Evolutionary conservation across 106 monocot species (phyloP).

Genomic region (Alisma plantagoaquatica): DNA sequence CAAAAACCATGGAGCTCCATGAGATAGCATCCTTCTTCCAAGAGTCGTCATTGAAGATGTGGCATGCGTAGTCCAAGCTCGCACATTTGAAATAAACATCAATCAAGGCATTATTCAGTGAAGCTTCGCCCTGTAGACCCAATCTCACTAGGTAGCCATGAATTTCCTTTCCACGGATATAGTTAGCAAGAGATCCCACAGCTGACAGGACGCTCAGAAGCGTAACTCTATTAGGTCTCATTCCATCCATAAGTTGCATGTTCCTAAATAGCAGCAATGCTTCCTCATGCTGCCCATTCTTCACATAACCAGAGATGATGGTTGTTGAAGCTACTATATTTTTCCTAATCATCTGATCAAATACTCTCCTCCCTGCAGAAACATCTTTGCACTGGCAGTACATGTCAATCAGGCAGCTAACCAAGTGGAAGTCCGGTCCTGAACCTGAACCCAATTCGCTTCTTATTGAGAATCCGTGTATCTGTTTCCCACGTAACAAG

Average conservation of each 20-base stretch:
- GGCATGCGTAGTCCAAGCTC: slow-evolving; percentile 33
- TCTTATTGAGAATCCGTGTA: slow-evolving; percentile 50
- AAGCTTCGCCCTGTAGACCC: slow-evolving; percentile 20
- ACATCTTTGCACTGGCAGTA: slow-evolving; percentile 27
- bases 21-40: slow-evolving; percentile 81
- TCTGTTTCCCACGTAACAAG: slow-evolving; percentile 25
- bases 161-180: slow-evolving; percentile 47
- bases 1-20: slow-evolving; percentile 68
- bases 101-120: slow-evolving; percentile 77
- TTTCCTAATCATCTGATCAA: slow-evolving; percentile 31
- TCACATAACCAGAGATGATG: slow-evolving; percentile 60
- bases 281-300: slow-evolving; percentile 41
- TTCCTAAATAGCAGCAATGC: slow-evolving; percentile 32
- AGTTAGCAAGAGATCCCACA: slow-evolving; percentile 36
- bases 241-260: slow-evolving; percentile 30
- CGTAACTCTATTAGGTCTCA: slow-evolving; percentile 44
- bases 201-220: slow-evolving; percentile 52
- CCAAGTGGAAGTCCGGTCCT: slow-evolving; percentile 42
- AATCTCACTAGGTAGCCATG: slow-evolving; percentile 41
- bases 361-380: slow-evolving; percentile 34
- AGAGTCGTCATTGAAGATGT: slow-evolving; percentile 41
- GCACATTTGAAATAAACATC: slow-evolving; percentile 69
- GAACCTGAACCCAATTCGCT: slow-evolving; percentile 24
- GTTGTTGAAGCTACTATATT: slow-evolving; percentile 67
- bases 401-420: slow-evolving; percentile 53